phyloP scores from a whole-genome alignment of 1,284 basidiomycete species.

The Sphaerobolus stellatus region DNA sequence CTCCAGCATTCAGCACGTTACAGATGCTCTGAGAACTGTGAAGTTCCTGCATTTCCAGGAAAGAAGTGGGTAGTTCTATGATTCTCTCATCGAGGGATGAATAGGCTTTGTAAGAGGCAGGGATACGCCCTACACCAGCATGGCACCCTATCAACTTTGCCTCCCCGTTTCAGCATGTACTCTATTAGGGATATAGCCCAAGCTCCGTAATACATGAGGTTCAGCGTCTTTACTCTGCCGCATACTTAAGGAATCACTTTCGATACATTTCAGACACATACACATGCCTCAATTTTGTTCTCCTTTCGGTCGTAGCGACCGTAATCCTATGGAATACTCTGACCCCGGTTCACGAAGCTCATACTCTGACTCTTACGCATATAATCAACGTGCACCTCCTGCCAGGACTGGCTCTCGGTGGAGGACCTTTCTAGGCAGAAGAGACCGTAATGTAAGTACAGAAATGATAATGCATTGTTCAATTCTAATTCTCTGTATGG shows the following conservation, averaged over 20 bases:
- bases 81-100: too few species aligned
- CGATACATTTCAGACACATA: too few species aligned
- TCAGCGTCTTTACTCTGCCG: too few species aligned
- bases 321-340: neutral
- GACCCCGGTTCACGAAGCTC: neutral
- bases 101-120: neutral
- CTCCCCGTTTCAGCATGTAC: too few species aligned
- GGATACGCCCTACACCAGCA: neutral
- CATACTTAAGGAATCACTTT: too few species aligned
- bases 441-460: neutral
- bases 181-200: too few species aligned
- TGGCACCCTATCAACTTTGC: neutral
- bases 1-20: constrained; percentile 68
- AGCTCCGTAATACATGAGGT: too few species aligned
- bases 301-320: constrained; percentile 11
- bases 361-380: neutral
- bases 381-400: neutral
- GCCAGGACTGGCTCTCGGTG: constrained; percentile 5
- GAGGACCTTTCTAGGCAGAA: neutral
- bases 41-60: neutral
- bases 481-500: too few species aligned
- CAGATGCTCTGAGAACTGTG: constrained; percentile 47
- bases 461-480: too few species aligned
- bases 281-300: constrained; percentile 11
- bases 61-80: too few species aligned